Base-by-base conservation (phyloP, 805 yeast genomes). In the Lachancea nothofagi region DNA sequence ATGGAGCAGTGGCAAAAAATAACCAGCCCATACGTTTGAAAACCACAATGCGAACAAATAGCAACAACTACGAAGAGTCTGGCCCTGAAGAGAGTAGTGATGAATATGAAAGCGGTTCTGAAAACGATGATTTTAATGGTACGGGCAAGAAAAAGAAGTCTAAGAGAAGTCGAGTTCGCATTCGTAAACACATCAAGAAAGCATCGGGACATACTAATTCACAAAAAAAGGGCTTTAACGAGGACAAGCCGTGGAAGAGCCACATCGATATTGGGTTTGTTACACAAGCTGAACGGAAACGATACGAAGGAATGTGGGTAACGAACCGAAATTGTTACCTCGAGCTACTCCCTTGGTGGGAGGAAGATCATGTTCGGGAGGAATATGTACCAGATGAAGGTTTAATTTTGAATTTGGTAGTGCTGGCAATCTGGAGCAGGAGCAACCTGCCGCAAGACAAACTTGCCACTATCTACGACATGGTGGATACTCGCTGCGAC, bases 251-350 rank as follows among this genome's bases (percentile, higher is more conserved):
- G 0, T 88, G 97, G 96, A 88, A 89, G 52, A 79, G 81, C 52
- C 97, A 87, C 61, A 68, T 67, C 22, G 83, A 77, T 44, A 67
- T 78, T 5, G 56, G 67, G 47, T 58, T 66, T 29, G 64, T 70
- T n/a, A 69, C 74, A 1, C 78, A 75, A 32, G 72, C 67, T 31
- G 97, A 93, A 57, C 71, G 85, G 43, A 88, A 88, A 56, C 64
- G 97, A 27, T 93, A 90, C 60, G 97, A 89, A 60, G 94, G 95
- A 19, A 74, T 93, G 12, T 93, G 96, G 96, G 95, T 83, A 0
- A 78, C 95, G 24, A 93, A 93, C 56, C 77, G 76, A 46, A 95
- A 93, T 2, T 54, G 65, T 3, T 80, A 81, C 51, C 58, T 80
- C 48, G 68, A 67, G 26, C 33, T 59, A 17, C 47, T 62, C 9